Base-by-base conservation (phyloP, 1,284 basidiomycete species). In the Mycena citricolor region DNA sequence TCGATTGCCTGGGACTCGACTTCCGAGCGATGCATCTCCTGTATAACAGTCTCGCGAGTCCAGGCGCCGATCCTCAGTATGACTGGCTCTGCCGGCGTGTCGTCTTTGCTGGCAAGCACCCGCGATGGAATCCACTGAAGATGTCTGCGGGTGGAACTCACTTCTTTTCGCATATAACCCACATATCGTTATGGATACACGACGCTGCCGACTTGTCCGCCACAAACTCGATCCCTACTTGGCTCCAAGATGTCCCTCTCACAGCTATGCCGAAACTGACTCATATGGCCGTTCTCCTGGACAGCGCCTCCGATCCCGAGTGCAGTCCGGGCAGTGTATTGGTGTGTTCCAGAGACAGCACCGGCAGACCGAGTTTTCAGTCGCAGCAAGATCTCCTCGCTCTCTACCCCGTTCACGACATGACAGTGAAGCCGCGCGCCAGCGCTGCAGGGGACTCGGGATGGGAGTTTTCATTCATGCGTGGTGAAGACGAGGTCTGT, bases 91-190 rank as follows among this genome's bases (percentile, higher is more conserved):
- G 65, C 51, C 53, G 37, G 22, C 56, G 51, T 30, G 52, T 66
- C 11, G 61, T 63, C 0, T 57, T 71, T 19, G 58, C 59, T 10
- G 69, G 70, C 3, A 29, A 39, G 5, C 40, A 45, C 13, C 58
- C 57, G 43, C 51, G 64, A 17, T 72, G 70, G 70, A 62, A 59
- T 28, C 59, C 62, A 7, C 52, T 71, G 24, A 63, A 54, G 16
- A 57, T 56, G 23, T 65, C 51, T 12, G 28, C 42, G 11, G 59
- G 59, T 13, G 69, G 69, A 4, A 37, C 53, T 3, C 52, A 52
- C 3, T 68, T 68, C 45, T 57, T 73, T 6, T 46, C 54, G 7
- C 54, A 58, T 19, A 52, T 73, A 14, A 66, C 65, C 1, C 67
- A 66, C 39, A 57, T 72, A 6, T 58, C 59, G 11, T 46, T 68